These are phyloP conservation scores for Apodospora peruviana DNA, from an alignment of 495 filamentous ascomycete species.

Conservation along the genomic window DNA sequence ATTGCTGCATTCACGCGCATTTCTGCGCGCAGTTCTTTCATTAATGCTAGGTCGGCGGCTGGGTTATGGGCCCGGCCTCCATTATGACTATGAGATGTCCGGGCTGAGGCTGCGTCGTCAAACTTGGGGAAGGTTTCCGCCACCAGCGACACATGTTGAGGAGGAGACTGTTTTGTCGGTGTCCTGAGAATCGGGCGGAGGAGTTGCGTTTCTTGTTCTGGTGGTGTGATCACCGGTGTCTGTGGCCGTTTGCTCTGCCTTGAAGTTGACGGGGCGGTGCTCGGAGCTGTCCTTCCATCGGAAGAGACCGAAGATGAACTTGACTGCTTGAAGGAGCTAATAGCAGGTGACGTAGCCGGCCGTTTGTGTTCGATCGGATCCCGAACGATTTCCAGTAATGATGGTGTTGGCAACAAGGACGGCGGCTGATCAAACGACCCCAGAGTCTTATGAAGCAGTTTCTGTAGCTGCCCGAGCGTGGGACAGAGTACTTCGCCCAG, in stretches of 20 bases:
- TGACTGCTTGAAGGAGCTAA: not conserved
- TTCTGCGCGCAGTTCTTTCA: constrained; percentile 21
- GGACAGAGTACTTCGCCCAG: constrained; percentile 24
- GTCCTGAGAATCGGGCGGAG: not conserved
- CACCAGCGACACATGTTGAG: not conserved
- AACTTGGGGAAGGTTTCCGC: not conserved
- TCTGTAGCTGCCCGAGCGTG: constrained; percentile 21
- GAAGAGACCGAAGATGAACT: too few species aligned
- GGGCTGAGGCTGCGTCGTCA: not conserved
- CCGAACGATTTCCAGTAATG: not conserved
- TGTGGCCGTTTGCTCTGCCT: too few species aligned
- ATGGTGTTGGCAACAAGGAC: too few species aligned
- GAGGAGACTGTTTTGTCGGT: not conserved
- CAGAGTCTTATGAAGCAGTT: constrained; percentile 13
- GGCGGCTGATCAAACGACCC: constrained; percentile 5
- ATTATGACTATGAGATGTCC: too few species aligned
- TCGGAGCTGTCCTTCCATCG: too few species aligned
- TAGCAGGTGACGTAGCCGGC: not conserved
- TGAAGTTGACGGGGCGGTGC: too few species aligned
- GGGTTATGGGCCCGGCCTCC: not conserved
- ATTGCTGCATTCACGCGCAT: constrained; percentile 29
- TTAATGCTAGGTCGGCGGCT: constrained; percentile 9
- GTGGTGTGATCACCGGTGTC: not conserved
- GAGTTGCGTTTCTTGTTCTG: not conserved
- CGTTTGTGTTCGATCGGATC: not conserved